Base-by-base conservation (phyloP, 805 yeast species). In the Cyberlindnera bimundalis region DNA sequence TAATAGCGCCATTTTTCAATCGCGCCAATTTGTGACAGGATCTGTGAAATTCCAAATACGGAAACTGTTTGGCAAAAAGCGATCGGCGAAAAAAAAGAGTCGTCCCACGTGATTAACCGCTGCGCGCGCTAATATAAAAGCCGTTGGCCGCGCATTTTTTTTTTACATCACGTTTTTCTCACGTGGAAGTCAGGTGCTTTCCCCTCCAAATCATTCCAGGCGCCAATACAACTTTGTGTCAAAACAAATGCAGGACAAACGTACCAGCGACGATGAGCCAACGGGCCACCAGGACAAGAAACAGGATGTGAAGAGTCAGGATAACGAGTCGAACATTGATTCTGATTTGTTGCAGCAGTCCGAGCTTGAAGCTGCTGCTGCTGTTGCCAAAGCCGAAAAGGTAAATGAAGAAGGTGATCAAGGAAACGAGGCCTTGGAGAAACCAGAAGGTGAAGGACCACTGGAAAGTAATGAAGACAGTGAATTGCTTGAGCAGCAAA, bases 161-260 rank as follows among this genome's bases (percentile, higher is more conserved):
- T 29, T 29, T 29, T n/a, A 14, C 33, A 30, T 36, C 45, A 41
- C 46, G 42, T 42, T 48, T 44, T 45, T 45, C 53, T 53, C 61
- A 56, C 61, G 61, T 56, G 60, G 52, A 38, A 23, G 47, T 50
- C 42, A 35, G 33, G 32, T 26, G 42, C 17, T n/a, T n/a, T n/a
- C n/a, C n/a, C n/a, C n/a, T n/a, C n/a, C n/a, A n/a, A n/a, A n/a
- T n/a, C n/a, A n/a, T n/a, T n/a, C n/a, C n/a, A n/a, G n/a, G n/a
- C n/a, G n/a, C 33, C 29, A 31, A 29, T 27, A 27, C 31, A 34
- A 33, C 32, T n/a, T n/a, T n/a, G n/a, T n/a, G n/a, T n/a, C n/a
- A 29, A 17, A 7, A 29, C 24, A 9, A 18, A 37, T 37, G 35
- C 17, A 6, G 24, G 29, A 30, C 31, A 37, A 37, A 18, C 40